phyloP scores from a whole-genome alignment of 768 basidiomycete genomes.

The Aureoboletus auriporus region DNA sequence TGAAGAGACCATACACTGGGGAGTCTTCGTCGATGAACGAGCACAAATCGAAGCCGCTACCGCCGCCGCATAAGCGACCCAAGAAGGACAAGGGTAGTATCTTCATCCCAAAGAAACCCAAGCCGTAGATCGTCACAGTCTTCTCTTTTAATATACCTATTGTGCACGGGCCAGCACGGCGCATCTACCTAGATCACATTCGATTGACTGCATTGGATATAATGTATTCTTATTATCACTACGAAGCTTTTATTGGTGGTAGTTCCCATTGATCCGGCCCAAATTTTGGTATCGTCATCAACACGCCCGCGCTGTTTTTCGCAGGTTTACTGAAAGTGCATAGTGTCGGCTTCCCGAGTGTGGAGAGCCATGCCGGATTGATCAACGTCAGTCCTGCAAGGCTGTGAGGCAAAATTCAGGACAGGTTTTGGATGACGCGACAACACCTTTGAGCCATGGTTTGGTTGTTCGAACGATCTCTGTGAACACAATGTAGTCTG shows the following conservation, averaged over 20 bases:
- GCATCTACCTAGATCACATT: slow-evolving; percentile 7
- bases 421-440: neutral
- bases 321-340: slow-evolving; percentile 89
- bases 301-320: slow-evolving; percentile 60
- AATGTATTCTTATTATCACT: slow-evolving; percentile 19
- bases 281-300: slow-evolving; percentile 80
- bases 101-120: slow-evolving; percentile 63
- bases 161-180: neutral
- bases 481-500: slow-evolving; percentile 82
- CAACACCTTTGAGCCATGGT: slow-evolving; percentile 76
- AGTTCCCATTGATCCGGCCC: slow-evolving; percentile 86
- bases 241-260: slow-evolving; percentile 46
- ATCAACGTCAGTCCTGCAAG: slow-evolving; percentile 71
- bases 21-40: slow-evolving; percentile 17
- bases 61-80: slow-evolving; percentile 26
- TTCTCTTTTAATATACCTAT: slow-evolving; percentile 1
- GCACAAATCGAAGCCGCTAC: slow-evolving; percentile 20
- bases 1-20: slow-evolving; percentile 20
- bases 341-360: slow-evolving; percentile 70
- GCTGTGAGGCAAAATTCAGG: slow-evolving; percentile 1
- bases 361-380: slow-evolving; percentile 84
- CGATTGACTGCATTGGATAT: slow-evolving; percentile 6
- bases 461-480: slow-evolving; percentile 76
- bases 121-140: slow-evolving; percentile 16
- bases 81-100: slow-evolving; percentile 37